Conservation (phyloP, 495 filamentous ascomycete species). For the Acidomyces sp. region DNA sequence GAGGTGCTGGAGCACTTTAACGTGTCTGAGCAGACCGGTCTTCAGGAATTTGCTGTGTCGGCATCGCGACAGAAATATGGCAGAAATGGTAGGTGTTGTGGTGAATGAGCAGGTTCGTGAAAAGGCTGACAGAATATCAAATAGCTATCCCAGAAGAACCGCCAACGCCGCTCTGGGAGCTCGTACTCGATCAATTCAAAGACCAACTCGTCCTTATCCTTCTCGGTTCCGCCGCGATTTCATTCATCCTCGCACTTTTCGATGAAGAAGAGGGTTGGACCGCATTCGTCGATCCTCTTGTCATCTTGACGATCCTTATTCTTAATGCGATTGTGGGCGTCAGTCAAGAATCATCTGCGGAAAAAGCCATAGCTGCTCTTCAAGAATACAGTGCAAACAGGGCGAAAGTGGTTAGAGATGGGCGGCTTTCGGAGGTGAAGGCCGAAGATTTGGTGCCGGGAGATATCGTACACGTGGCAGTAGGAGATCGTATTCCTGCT, state of each 20-base stretch:
- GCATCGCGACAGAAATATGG: conserved; percentile 17
- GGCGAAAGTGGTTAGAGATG: conserved; percentile 79
- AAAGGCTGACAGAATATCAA: conserved; percentile 10
- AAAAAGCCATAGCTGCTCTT: conserved; percentile 95
- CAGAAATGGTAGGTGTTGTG: conserved; percentile 17
- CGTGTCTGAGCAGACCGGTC: conserved; percentile 17
- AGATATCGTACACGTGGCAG: conserved; percentile 76
- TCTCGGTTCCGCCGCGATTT: conserved; percentile 82
- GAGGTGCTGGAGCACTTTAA: conserved; percentile 22
- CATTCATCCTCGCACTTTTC: conserved; percentile 85
- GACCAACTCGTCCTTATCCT: conserved; percentile 97
- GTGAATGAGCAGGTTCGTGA: no score
- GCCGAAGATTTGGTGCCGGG: conserved; percentile 95
- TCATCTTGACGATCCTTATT: conserved; percentile 94
- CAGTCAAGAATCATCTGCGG: conserved; percentile 94
- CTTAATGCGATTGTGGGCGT: conserved; percentile 96
- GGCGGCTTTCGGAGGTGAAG: conserved; percentile 61
- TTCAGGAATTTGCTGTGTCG: conserved; percentile 9
- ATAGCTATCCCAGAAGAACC: conserved; percentile 88
- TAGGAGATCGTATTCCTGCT: conserved; percentile 92
- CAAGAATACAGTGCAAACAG: conserved; percentile 99
- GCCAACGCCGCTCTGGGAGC: conserved; percentile 91
- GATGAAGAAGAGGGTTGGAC: conserved; percentile 89
- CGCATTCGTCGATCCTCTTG: conserved; percentile 94
- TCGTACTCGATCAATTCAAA: conserved; percentile 97